phyloP scores from a whole-genome alignment of 345 rosid genomes.

The Toxicodendron radicans region DNA sequence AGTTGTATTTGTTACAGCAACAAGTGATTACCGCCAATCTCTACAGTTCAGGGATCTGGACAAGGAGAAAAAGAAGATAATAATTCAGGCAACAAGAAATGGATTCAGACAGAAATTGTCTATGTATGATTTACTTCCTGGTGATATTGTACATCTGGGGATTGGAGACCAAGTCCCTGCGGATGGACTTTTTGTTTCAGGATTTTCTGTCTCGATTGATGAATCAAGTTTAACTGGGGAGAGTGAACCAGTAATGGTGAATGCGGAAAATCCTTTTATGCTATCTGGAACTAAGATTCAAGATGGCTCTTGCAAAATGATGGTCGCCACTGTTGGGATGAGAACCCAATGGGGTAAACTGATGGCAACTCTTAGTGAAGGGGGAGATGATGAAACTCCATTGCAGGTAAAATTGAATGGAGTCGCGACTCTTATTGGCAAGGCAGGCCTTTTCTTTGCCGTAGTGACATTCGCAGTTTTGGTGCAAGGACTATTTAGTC shows the following conservation, averaged over 20 bases:
- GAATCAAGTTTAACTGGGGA: conserved; percentile 94
- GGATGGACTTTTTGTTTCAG: conserved; percentile 87
- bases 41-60: conserved; percentile 85
- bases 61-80: conserved; percentile 88
- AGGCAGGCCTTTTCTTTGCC: conserved; percentile 81
- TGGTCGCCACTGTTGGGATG: conserved; percentile 91
- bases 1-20: conserved; percentile 86
- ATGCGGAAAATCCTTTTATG: conserved; percentile 66
- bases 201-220: conserved; percentile 81
- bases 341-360: conserved; percentile 97
- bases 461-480: conserved; percentile 79
- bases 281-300: conserved; percentile 91
- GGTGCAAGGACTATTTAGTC: conserved; percentile 67
- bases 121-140: conserved; percentile 79
- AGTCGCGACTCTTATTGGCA: conserved; percentile 89
- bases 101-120: conserved; percentile 88
- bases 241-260: conserved; percentile 79
- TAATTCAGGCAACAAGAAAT: conserved; percentile 74
- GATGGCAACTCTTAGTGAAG: conserved; percentile 93
- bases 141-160: conserved; percentile 85
- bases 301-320: conserved; percentile 93
- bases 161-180: conserved; percentile 97
- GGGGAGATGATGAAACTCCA: conserved; percentile 96
- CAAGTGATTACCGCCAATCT: conserved; percentile 89
- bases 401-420: conserved; percentile 92